A percentile compares a stretch with the other conserved stretches of the same genome.
Conservation (phyloP, 371 early-diverging fungal genomes). For the Zopfochytrium polystomum region DNA sequence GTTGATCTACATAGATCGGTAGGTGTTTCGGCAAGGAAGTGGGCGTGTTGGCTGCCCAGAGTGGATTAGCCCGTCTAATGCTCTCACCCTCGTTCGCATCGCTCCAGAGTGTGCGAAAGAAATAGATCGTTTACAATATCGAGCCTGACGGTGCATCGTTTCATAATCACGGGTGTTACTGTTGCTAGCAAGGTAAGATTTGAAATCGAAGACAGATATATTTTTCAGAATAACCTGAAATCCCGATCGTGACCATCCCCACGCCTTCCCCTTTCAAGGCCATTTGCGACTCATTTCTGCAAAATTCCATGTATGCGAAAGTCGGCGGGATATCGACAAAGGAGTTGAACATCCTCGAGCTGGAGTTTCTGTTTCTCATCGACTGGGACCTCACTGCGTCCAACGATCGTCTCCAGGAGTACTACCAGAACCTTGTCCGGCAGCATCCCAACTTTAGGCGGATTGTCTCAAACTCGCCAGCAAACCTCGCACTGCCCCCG, state of each 20-base stretch:
- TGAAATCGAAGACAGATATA: not conserved
- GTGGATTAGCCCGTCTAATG: no score
- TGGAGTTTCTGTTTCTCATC: constrained; percentile 82
- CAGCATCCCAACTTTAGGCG: constrained; percentile 31
- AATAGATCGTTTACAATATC: constrained; percentile 76
- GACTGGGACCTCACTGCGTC: constrained; percentile 87
- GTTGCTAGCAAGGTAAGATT: constrained; percentile 72
- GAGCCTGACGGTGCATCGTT: constrained; percentile 89
- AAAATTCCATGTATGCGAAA: constrained; percentile 44
- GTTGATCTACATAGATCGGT: constrained; percentile 89
- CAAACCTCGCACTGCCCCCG: no score
- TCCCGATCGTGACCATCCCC: not conserved
- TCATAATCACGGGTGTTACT: constrained; percentile 87
- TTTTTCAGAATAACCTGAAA: not conserved
- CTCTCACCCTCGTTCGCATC: no score
- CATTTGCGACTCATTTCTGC: constrained; percentile 37
- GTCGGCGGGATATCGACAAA: constrained; percentile 91
- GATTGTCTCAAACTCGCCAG: no score
- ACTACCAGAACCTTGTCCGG: constrained; percentile 49
- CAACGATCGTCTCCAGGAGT: constrained; percentile 78
- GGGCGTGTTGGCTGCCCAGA: no score
- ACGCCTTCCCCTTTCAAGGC: constrained; percentile 18
- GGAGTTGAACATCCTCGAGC: constrained; percentile 91
- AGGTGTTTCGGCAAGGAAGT: not conserved
- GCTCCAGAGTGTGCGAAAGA: constrained; percentile 48